These are phyloP conservation scores for Leptodermis oblonga DNA, from an alignment of 257 asterid species.

Conservation along the genomic window DNA sequence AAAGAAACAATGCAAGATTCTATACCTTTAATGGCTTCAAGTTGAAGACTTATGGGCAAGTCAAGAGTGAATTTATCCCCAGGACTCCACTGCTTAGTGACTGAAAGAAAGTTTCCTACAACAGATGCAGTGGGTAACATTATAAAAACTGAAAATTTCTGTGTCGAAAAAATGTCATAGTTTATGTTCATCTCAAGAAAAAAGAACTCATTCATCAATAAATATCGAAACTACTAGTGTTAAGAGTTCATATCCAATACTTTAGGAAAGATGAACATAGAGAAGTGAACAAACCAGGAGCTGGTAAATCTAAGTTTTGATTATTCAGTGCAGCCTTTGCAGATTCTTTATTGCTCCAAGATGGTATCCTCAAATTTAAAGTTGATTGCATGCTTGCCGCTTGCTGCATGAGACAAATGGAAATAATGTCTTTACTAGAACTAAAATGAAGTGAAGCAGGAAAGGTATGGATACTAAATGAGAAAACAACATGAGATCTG, in stretches of 20 bases:
- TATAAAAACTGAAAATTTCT: not conserved
- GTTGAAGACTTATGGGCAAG: conserved; percentile 56
- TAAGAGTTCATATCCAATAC: not conserved
- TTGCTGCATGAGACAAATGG: conserved; percentile 27
- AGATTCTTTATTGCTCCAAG: conserved; percentile 50
- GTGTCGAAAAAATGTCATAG: not conserved
- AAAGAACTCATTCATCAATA: not conserved
- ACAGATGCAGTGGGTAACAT: not conserved
- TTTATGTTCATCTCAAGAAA: not conserved
- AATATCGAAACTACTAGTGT: not conserved
- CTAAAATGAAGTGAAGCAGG: not conserved
- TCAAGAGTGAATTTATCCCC: conserved; percentile 62
- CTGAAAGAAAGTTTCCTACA: conserved; percentile 60
- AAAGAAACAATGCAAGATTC: not conserved
- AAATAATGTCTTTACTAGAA: conserved; percentile 5
- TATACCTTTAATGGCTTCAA: conserved; percentile 78
- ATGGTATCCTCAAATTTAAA: conserved; percentile 63
- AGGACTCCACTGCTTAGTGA: conserved; percentile 51
- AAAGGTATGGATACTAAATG: not conserved
- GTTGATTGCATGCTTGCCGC: conserved; percentile 30
- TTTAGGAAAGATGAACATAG: not conserved
- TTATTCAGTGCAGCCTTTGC: conserved; percentile 53
- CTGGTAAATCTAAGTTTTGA: conserved; percentile 31
- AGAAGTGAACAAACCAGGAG: conserved; percentile 56
- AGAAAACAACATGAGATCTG: not conserved